Percentiles rank a stretch among this genome's conserved stretches.
Evolutionary conservation across 2,329 filamentous ascomycete genomes (phyloP).

Genomic region (Pestalotiopsis fici): DNA sequence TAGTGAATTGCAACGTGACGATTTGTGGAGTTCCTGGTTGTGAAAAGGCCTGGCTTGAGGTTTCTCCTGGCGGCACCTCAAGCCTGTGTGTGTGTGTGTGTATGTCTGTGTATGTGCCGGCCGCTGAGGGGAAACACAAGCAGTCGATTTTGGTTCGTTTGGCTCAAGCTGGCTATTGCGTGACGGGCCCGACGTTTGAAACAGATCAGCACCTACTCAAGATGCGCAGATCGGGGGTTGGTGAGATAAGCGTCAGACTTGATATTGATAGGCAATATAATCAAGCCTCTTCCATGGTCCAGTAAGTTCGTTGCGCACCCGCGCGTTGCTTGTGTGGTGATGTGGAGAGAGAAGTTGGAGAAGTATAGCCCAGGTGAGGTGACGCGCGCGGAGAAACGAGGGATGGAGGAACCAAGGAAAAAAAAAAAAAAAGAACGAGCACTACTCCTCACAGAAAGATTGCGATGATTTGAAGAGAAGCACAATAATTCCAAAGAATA

Average conservation of each 20-base stretch:
- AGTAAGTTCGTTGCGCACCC: neutral
- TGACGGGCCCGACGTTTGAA: neutral
- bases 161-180: neutral
- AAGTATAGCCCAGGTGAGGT: neutral
- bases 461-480: neutral
- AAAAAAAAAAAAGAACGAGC: neutral
- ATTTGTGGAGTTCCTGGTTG: slow-evolving; percentile 33
- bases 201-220: neutral
- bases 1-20: slow-evolving; percentile 33
- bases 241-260: neutral
- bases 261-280: neutral
- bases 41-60: slow-evolving; percentile 22
- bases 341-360: slow-evolving; percentile 1
- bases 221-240: neutral
- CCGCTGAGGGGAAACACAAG: neutral
- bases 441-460: neutral
- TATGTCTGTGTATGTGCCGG: neutral
- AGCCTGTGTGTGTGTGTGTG: neutral
- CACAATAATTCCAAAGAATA: neutral
- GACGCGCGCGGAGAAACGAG: slow-evolving; percentile 3
- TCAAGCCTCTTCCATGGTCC: neutral
- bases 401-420: neutral
- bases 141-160: neutral
- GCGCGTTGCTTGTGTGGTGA: neutral
- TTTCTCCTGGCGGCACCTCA: slow-evolving; percentile 24